Base-by-base conservation (phyloP, 108 stramenopile genomes). In the Skeletonema marinoi region DNA sequence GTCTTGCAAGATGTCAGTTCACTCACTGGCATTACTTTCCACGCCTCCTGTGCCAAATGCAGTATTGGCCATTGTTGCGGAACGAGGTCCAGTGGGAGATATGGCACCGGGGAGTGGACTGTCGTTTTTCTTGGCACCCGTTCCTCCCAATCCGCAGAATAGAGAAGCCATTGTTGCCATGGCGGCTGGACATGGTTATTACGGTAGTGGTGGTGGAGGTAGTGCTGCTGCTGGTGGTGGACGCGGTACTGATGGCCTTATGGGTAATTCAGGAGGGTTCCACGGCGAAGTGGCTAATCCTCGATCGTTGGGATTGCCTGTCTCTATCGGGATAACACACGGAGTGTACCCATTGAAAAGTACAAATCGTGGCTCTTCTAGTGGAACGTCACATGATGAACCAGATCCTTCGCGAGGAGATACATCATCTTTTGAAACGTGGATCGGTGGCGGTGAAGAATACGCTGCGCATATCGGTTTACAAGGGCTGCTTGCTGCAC, bases 201-300 rank as follows among this genome's bases (percentile, higher is more conserved):
- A 95, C 59, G 94, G 90, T 3, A 84, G 87, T 48, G 89, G 87
- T 21, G 84, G 86, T 3, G 87, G 87, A 41, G 90, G 93, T 32
- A 86, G 83, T 76, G 0, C 44, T 65, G 42, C 54, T 81, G 36
- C n/a, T 58, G 48, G 73, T 65, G 68, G 59, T 30, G 72, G 63
- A 21, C 21, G 44, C 32, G 39, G 56, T 12, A 56, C 62, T 9
- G 78, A 58, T 46, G 78, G 80, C 14, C 59, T 75, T 30, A 62
- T 71, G 29, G 72, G 70, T 7, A 46, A 73, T 11, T 62, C 62
- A n/a, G 60, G 71, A 17, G 35, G 54, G 32, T 54, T 30, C 2
- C 64, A 54, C 4, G 46, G 58, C 33, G 75, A 83, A 30, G 33
- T 69, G 59, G 17, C 39, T 2, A 75, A 75, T 56, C 81, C 82